Base-by-base conservation (phyloP, 805 yeast species). In the Nakazawaea ambrosiae region DNA sequence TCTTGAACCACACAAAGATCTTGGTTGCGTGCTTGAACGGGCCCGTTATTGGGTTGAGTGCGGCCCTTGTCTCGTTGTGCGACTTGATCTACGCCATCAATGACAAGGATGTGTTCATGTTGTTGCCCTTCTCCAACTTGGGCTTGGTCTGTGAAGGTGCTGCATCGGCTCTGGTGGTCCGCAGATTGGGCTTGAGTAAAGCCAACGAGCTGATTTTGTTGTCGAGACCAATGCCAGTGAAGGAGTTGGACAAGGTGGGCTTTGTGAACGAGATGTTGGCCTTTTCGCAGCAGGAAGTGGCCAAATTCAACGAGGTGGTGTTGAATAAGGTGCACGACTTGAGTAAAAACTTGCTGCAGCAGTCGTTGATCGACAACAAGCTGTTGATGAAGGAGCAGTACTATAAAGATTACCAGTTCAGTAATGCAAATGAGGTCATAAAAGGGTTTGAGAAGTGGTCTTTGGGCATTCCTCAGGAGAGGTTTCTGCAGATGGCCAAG, bases 121-220 rank as follows among this genome's bases (percentile, higher is more conserved):
- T 79, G 50, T 70, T 78, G 12, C 96, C 96, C 5, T 87, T 87
- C 58, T 76, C 88, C 31, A 81, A 80, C 52, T 68, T 87, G 47
- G 94, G 95, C 2, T 70, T 87, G 48, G 88, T 83, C 2, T 75
- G 82, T 43, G 96, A 87, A 57, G 95, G 95, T 39, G 84, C 79
- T 4, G 62, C 85, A 1, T 74, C 86, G 12, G 70, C 77, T 7
- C 74, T 90, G 4, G 65, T 87, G 37, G 76, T 83, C 18, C 55
- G 66, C 47, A 70, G 94, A 50, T 61, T 87, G 41, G 95, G 95
- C 2, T 64, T 77, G 61, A 75, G 85, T 43, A 70, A 67, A 45
- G 78, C 92, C 12, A 68, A 79, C 36, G 89, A 86, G 58, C 85
- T 86, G 2, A 61, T 87, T 30, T 62, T 86, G 45, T 69, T 83